These are phyloP conservation scores for Penicillium cataractarum DNA, from an alignment of 495 filamentous ascomycete species.

Conservation along the genomic window DNA sequence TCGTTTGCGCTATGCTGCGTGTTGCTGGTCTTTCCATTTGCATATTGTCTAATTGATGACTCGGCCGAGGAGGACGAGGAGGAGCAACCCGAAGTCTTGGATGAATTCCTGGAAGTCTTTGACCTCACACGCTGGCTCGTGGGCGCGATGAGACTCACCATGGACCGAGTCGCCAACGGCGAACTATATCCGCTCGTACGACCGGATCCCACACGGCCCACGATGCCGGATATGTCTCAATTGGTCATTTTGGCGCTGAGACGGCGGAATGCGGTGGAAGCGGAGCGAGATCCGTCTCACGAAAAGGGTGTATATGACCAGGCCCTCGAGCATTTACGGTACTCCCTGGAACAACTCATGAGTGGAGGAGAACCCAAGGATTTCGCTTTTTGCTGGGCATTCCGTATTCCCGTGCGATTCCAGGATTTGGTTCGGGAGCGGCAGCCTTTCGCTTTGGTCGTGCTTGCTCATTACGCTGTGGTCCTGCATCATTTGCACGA, in stretches of 20 bases:
- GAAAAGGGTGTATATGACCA: slow-evolving; percentile 34
- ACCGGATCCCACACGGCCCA: slow-evolving; percentile 28
- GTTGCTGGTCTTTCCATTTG: slow-evolving; percentile 51
- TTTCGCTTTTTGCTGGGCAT: slow-evolving; percentile 52
- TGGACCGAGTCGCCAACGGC: slow-evolving; percentile 39
- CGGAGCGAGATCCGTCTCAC: slow-evolving; percentile 29
- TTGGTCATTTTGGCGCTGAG: slow-evolving; percentile 37
- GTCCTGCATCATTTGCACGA: slow-evolving; percentile 51
- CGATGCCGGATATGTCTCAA: slow-evolving; percentile 44
- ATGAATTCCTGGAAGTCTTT: slow-evolving; percentile 50
- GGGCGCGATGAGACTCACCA: slow-evolving; percentile 33
- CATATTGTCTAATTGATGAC: slow-evolving; percentile 36
- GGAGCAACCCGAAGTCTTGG: slow-evolving; percentile 29
- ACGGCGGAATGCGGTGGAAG: slow-evolving; percentile 34
- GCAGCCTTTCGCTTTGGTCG: slow-evolving; percentile 57
- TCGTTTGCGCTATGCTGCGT: slow-evolving; percentile 51
- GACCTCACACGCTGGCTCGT: slow-evolving; percentile 44
- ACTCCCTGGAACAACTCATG: slow-evolving; percentile 36
- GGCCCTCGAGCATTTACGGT: slow-evolving; percentile 37
- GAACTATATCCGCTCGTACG: slow-evolving; percentile 38
- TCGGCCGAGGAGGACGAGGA: slow-evolving; percentile 21
- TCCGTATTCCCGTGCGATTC: slow-evolving; percentile 55
- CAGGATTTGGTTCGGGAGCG: slow-evolving; percentile 51
- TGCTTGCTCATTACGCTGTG: slow-evolving; percentile 56
- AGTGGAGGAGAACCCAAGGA: slow-evolving; percentile 41